Evolutionary conservation across 352 stramenopile species (phyloP).

Genomic region (Phytophthora kernoviae): DNA sequence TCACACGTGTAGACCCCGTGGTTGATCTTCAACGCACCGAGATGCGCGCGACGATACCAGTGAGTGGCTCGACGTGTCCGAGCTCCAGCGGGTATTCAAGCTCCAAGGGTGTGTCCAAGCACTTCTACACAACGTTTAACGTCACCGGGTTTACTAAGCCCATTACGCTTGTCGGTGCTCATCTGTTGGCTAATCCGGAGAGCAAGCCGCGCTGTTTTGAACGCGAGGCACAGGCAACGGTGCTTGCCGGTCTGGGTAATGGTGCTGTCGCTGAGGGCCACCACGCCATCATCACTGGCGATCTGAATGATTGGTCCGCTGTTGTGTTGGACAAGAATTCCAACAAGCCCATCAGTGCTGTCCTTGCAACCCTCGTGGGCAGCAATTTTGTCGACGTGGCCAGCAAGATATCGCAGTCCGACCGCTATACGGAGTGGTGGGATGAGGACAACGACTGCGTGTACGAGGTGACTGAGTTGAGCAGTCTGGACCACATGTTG

Average conservation of each 20-base stretch:
- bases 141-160: conserved; percentile 66
- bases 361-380: conserved; percentile 51
- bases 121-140: conserved; percentile 78
- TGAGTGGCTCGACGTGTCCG: conserved; percentile 61
- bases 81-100: conserved; percentile 39
- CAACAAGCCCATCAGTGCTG: conserved; percentile 62
- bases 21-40: conserved; percentile 51
- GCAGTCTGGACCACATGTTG: conserved; percentile 67
- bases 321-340: conserved; percentile 61
- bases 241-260: conserved; percentile 50
- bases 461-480: conserved; percentile 53
- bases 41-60: conserved; percentile 38
- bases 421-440: conserved; percentile 67
- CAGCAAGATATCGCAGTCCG: conserved; percentile 37
- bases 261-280: conserved; percentile 43
- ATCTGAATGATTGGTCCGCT: conserved; percentile 73
- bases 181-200: conserved; percentile 66
- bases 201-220: conserved; percentile 61
- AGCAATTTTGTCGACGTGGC: conserved; percentile 53
- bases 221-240: conserved; percentile 64
- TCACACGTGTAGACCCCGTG: conserved; percentile 67
- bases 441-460: conserved; percentile 67
- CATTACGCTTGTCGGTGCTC: conserved; percentile 65
- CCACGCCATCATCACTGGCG: conserved; percentile 68
- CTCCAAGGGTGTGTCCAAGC: conserved; percentile 66